Base-by-base conservation (phyloP, 1,284 basidiomycete species). In the Pseudozyma thailandica region DNA sequence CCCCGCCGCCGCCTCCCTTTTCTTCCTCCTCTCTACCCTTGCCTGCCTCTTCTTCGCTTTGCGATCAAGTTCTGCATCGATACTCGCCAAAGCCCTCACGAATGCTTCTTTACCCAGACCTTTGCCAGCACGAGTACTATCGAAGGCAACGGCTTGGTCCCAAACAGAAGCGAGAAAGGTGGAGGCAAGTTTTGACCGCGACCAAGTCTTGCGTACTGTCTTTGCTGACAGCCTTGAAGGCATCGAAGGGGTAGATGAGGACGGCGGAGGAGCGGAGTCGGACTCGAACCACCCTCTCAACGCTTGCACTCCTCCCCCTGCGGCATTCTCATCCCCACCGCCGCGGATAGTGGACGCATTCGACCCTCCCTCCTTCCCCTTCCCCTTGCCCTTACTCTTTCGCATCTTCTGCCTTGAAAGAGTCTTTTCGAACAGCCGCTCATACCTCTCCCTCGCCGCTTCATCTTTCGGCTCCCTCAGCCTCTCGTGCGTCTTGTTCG, bases 251-350 rank as follows among this genome's bases (percentile, higher is more conserved):
- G 25, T 18, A 23, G 38, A 26, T n/a, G 48, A 38, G 25, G 31
- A 15, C 23, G 49, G 13, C 21, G 39, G 30, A 27, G 44, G n/a
- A 10, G 56, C 13, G 23, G 50, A 26, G 23, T 60, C 61, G 10
- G 53, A 49, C 18, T 72, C 69, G 41, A 72, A 72, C 69, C 69
- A 72, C 2, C 69, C 69, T n/a, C 51, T 23, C 0, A 65, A 41
- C 12, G 62, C 49, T 31, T 65, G 50, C 2, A 65, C 58, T 8
- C 48, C 51, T 16, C 48, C 51, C 9, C 53, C 37, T 16, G 39
- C 39, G 20, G 6, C n/a, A 16, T 18, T 21, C 4, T 5, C 21
- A 2, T n/a, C 10, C 23, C 20, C 16, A 18, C n/a, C 20, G 9
- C 41, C 46, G 10, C 50, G n/a, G n/a, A 47, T 21, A 3, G 49